Conservation (phyloP, 441 rosid genomes). For the Syzygium malaccense region DNA sequence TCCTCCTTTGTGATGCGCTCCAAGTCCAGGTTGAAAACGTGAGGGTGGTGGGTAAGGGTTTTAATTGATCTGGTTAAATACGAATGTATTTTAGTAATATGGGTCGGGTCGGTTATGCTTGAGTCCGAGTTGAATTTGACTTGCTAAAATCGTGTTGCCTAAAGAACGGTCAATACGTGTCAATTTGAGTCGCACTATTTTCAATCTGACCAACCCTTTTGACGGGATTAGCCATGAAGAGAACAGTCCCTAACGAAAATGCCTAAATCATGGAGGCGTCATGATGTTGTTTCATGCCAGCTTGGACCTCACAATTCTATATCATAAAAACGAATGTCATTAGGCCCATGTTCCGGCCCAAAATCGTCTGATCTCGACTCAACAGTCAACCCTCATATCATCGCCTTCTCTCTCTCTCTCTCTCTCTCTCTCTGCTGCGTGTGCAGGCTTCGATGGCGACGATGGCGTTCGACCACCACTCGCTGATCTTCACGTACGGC, state of each 20-base stretch:
- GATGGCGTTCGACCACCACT: background rate
- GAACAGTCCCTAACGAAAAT: background rate
- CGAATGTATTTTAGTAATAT: background rate
- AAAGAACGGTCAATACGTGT: fast-evolving
- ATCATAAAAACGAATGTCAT: too few species aligned
- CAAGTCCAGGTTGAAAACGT: background rate
- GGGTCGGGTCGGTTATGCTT: background rate
- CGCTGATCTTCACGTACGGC: constrained; percentile 52
- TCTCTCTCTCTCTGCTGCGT: background rate
- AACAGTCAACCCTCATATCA: background rate
- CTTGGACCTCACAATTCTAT: background rate
- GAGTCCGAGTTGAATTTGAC: background rate
- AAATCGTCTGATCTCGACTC: background rate
- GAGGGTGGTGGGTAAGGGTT: background rate
- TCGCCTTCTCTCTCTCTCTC: background rate
- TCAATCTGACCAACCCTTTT: background rate
- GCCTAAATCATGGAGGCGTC: background rate
- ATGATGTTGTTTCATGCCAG: background rate
- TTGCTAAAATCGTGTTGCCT: fast-evolving
- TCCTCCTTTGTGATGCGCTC: too few species aligned
- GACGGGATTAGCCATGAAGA: background rate
- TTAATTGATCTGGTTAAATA: background rate
- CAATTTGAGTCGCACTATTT: background rate
- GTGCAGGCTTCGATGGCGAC: background rate
- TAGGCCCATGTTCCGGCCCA: background rate